Evolutionary conservation across 345 rosid genomes (phyloP), one percentile per base, ranked within the genome.

Genomic region (Syzygium grande): DNA sequence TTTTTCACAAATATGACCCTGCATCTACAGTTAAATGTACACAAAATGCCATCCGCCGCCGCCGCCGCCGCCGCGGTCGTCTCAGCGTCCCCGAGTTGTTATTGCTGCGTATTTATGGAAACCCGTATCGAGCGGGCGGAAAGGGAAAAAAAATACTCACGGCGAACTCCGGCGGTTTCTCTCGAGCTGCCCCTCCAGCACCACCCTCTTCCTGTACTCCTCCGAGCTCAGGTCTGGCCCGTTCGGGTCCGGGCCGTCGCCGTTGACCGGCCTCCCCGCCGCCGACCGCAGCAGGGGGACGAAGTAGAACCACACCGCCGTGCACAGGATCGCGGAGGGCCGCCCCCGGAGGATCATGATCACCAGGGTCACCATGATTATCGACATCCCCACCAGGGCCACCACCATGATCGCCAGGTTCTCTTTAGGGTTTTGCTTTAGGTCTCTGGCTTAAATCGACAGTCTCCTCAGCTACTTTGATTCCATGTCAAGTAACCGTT

Each of bases 101-200:
- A 34, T 73, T 73, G 80, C 46, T 52, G 29, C 30, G 41, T 59
- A 54, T 55, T 30, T 52, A 52, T 23, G 15, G 43, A 84, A 7
- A 29, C 29, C 46, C 3, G 80, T 58, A 19, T 49, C 17, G 54
- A 51, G 13, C 79, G 5, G 55, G 27, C 53, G 80, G 53, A 54
- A 61, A 55, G 83, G 59, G 65, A 23, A 9, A 21, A 34, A 11
- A 61, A 80, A 85, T 16, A 5, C 23, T 84, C 52, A 89, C 41
- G 17, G 29, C 10, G 78, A 29, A 51, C 89, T 85, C 85, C 93
- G 92, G 86, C 89, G 94, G 77, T 88, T 90, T 85, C 98, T 94
- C 46, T 93, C 92, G 21, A 96, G 96, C 89, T 96, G 88, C 30
- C 98, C 99, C 34, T 94, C 95, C 90, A 95, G 79, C 84, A 95